Conservation (phyloP, 768 basidiomycete genomes). For the Coprinopsis sp. region DNA sequence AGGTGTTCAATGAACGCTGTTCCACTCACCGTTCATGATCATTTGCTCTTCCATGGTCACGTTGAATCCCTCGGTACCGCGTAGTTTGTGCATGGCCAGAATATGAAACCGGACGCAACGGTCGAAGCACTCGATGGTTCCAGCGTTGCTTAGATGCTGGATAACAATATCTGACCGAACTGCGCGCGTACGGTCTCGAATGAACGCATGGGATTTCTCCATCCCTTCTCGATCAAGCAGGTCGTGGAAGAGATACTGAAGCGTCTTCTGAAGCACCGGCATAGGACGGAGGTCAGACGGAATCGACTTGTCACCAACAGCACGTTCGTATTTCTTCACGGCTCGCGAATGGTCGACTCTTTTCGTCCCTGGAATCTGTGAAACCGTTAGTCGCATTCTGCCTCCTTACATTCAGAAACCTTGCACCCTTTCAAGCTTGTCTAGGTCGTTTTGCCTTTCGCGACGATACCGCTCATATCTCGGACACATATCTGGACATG, state of each 20-base stretch:
- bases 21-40: slow-evolving; percentile 77
- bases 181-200: slow-evolving; percentile 87
- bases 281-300: slow-evolving; percentile 94
- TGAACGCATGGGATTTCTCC: slow-evolving; percentile 68
- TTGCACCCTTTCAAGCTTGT: slow-evolving; percentile 82
- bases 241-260: slow-evolving; percentile 89
- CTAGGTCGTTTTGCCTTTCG: slow-evolving; percentile 84
- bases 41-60: slow-evolving; percentile 80
- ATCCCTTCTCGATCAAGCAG: slow-evolving; percentile 71
- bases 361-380: slow-evolving; percentile 75
- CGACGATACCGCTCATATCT: slow-evolving; percentile 89
- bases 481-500: slow-evolving; percentile 92
- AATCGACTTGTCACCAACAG: slow-evolving; percentile 85
- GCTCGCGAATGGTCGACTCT: slow-evolving; percentile 82
- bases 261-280: slow-evolving; percentile 73
- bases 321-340: slow-evolving; percentile 93
- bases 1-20: slow-evolving; percentile 2
- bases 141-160: slow-evolving; percentile 72
- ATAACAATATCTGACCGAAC: slow-evolving; percentile 93
- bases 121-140: slow-evolving; percentile 88
- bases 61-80: slow-evolving; percentile 54
- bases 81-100: slow-evolving; percentile 66
- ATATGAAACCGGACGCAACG: slow-evolving; percentile 94
- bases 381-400: slow-evolving; percentile 36
- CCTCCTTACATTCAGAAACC: slow-evolving; percentile 27